Conservation (phyloP, 2,329 filamentous ascomycete genomes). For the Alternaria atra region DNA sequence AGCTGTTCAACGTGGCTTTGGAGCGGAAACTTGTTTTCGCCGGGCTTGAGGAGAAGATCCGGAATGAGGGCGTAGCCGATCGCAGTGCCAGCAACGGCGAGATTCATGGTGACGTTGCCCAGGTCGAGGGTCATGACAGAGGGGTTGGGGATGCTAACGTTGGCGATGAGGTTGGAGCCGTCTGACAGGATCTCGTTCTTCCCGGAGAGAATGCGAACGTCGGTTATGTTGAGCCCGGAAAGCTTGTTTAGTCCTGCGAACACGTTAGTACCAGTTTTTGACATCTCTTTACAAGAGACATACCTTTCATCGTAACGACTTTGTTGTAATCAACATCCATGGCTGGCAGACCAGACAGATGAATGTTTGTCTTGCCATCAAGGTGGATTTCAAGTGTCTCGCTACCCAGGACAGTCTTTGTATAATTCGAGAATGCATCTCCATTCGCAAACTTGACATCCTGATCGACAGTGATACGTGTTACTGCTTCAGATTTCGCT, state of each 20-base stretch:
- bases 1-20: constrained; percentile 63
- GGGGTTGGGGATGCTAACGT: constrained; percentile 69
- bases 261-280: constrained; percentile 4
- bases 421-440: constrained; percentile 61
- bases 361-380: constrained; percentile 61
- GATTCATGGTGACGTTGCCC: constrained; percentile 71
- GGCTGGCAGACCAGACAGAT: constrained; percentile 60
- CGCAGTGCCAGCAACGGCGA: constrained; percentile 60
- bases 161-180: constrained; percentile 69
- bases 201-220: constrained; percentile 59
- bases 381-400: constrained; percentile 62
- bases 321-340: constrained; percentile 65
- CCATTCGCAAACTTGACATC: constrained; percentile 54
- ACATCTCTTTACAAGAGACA: constrained; percentile 4
- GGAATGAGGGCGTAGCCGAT: constrained; percentile 68
- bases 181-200: constrained; percentile 47
- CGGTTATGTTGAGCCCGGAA: constrained; percentile 60
- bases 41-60: constrained; percentile 67
- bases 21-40: constrained; percentile 65
- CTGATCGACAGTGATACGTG: constrained; percentile 55
- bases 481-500: constrained; percentile 55
- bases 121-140: constrained; percentile 72
- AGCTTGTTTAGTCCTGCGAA: constrained; percentile 66
- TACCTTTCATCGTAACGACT: constrained; percentile 66
- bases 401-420: constrained; percentile 58